Evolutionary conservation across 2,329 filamentous ascomycete species (phyloP).

Genomic region (Periglandula ipomoeae): DNA sequence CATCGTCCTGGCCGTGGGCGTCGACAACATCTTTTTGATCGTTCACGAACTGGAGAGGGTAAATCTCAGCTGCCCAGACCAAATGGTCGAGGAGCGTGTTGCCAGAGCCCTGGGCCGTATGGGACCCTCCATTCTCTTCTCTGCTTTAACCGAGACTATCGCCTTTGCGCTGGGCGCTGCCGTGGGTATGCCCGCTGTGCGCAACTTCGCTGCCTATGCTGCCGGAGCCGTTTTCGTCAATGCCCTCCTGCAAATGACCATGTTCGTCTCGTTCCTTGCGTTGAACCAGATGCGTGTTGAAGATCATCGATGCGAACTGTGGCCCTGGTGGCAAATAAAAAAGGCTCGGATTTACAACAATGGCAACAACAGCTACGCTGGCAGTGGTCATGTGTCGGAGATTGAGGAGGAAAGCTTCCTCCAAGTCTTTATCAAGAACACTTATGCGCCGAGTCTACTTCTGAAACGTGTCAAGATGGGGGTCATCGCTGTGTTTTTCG

Average conservation of each 20-base stretch:
- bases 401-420: slow-evolving; percentile 75
- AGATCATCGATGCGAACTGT: slow-evolving; percentile 78
- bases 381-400: slow-evolving; percentile 54
- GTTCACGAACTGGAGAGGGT: slow-evolving; percentile 97
- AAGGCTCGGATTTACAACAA: slow-evolving; percentile 61
- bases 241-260: slow-evolving; percentile 89
- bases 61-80: slow-evolving; percentile 84
- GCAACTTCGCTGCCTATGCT: slow-evolving; percentile 95
- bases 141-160: slow-evolving; percentile 86
- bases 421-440: slow-evolving; percentile 82
- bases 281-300: slow-evolving; percentile 90
- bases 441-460: slow-evolving; percentile 75
- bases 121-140: slow-evolving; percentile 92
- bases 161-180: slow-evolving; percentile 89
- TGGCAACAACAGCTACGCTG: slow-evolving; percentile 42
- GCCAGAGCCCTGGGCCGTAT: slow-evolving; percentile 87
- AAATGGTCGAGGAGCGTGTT: slow-evolving; percentile 76
- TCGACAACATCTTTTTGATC: slow-evolving; percentile 98
- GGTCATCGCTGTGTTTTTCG: slow-evolving; percentile 75
- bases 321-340: slow-evolving; percentile 79
- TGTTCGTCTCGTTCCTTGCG: slow-evolving; percentile 88
- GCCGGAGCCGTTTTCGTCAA: slow-evolving; percentile 96
- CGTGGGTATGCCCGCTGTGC: slow-evolving; percentile 94
- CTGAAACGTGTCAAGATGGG: slow-evolving; percentile 69
- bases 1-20: slow-evolving; percentile 88